A percentile compares a stretch with the other conserved stretches of the same genome.
Conservation (phyloP, 768 basidiomycete species). For the Gyrodon lividus region DNA sequence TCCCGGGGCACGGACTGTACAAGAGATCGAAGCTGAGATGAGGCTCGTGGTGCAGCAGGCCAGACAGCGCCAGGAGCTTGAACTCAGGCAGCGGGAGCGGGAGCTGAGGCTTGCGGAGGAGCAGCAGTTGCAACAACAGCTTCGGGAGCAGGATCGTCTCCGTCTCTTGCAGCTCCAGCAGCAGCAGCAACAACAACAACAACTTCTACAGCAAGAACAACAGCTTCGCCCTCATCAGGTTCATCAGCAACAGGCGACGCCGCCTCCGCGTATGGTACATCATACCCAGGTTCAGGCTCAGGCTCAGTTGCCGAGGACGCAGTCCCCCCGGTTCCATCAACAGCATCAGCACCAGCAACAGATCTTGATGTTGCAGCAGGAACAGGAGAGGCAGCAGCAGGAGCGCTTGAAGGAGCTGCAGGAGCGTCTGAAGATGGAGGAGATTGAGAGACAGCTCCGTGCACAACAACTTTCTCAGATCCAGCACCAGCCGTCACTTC, state of each 20-base stretch:
- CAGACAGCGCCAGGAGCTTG: conserved; percentile 38
- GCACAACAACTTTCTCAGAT: conserved; percentile 51
- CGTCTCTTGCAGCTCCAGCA: conserved; percentile 44
- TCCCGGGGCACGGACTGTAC: conserved; percentile 57
- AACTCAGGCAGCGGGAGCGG: conserved; percentile 50
- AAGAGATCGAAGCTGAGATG: conserved; percentile 87
- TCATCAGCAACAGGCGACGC: conserved; percentile 44
- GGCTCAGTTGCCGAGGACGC: conserved; percentile 49
- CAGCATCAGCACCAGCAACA: conserved; percentile 76
- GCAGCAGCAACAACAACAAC: too few species aligned
- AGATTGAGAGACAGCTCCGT: conserved; percentile 61
- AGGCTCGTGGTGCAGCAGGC: conserved; percentile 54
- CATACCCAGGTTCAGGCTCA: conserved; percentile 20
- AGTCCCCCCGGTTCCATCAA: conserved; percentile 78
- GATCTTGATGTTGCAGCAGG: conserved; percentile 63
- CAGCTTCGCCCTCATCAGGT: conserved; percentile 39
- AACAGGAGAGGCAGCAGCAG: conserved; percentile 61
- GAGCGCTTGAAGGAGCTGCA: conserved; percentile 58
- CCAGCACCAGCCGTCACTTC: conserved; percentile 40
- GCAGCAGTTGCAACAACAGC: conserved; percentile 42
- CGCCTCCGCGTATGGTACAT: conserved; percentile 68
- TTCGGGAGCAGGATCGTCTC: conserved; percentile 41
- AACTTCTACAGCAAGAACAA: conserved; percentile 33
- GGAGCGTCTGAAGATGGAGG: conserved; percentile 63
- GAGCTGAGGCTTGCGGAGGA: conserved; percentile 33